These are phyloP conservation scores for Stevia rebaudiana DNA, from an alignment of 140 eudicot species.

Conservation along the genomic window DNA sequence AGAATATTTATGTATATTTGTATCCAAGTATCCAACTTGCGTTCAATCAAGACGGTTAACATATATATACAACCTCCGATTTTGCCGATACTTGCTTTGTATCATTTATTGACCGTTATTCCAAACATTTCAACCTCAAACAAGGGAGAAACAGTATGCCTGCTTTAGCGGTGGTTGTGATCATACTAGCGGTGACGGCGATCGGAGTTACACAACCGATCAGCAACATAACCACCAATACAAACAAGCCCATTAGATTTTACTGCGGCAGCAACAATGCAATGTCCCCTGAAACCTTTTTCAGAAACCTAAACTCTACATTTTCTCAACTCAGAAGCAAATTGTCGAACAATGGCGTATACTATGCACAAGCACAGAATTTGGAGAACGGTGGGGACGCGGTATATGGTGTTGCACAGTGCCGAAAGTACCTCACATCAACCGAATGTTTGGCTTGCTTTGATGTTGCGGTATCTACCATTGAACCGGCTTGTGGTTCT, in stretches of 20 bases:
- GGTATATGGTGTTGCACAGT: conserved; percentile 23
- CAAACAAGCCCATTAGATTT: not conserved
- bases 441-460: conserved; percentile 22
- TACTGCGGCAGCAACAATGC: conserved; percentile 10
- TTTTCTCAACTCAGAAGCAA: conserved; percentile 23
- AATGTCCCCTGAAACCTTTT: not conserved
- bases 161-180: not conserved
- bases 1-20: no score
- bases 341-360: not conserved
- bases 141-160: not conserved
- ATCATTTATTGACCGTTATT: no score
- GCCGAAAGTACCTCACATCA: conserved; percentile 26
- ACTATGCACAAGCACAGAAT: conserved; percentile 11
- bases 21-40: no score
- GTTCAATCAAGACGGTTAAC: no score
- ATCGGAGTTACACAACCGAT: not conserved
- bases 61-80: no score
- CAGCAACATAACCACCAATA: not conserved
- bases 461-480: conserved; percentile 24
- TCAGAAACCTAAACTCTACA: conserved; percentile 15
- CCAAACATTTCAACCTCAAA: no score
- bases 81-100: no score
- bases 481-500: conserved; percentile 3
- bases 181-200: not conserved
- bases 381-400: not conserved